Base-by-base conservation (phyloP, 2,329 filamentous ascomycete genomes). In the Botrytis pseudocinerea region DNA sequence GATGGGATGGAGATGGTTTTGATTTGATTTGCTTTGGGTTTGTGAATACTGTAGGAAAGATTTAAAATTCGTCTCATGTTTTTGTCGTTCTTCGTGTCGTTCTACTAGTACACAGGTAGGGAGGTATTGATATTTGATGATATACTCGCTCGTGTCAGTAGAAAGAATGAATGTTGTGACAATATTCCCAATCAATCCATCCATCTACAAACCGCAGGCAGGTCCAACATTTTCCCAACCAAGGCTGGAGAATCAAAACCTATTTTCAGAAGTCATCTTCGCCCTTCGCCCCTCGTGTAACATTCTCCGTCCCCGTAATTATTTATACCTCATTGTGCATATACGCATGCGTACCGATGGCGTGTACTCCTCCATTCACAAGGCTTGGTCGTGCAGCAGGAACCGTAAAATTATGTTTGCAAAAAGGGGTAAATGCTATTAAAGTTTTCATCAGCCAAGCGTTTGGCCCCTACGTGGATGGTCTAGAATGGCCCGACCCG, bases 401-500 rank as follows among this genome's bases (percentile, higher is more conserved):
- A 9, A 25, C 10, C 2, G 5, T 2, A 35, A 65, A 48, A 48
- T 38, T 8, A 10, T 14, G 14, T 8, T 25, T 8, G 5, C 7
- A 32, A 64, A 51, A 66, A 66, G 64, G 64, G 65, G 65, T 10
- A 42, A 42, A 8, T 14, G 7, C 14, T 9, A 57, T 28, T 9
- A 28, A 18, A 57, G 5, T 57, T 9, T 57, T 66, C 22, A 38
- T 8, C 38, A 12, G 32, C 32, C 63, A 66, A 66, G 63, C n/a
- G 1, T 6, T 16, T 5, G n/a, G 25, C 48, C 48, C 48, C n/a
- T n/a, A n/a, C 28, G 63, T 51, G 63, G 44, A 40, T 9, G n/a
- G 20, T 66, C 32, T 66, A 51, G 63, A 68, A 25, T 68, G 65
- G 65, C 65, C 65, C 65, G 35, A 68, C 35, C 65, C 48, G 65